phyloP scores from a whole-genome alignment of 345 rosid species.

The Linum trigynum region DNA sequence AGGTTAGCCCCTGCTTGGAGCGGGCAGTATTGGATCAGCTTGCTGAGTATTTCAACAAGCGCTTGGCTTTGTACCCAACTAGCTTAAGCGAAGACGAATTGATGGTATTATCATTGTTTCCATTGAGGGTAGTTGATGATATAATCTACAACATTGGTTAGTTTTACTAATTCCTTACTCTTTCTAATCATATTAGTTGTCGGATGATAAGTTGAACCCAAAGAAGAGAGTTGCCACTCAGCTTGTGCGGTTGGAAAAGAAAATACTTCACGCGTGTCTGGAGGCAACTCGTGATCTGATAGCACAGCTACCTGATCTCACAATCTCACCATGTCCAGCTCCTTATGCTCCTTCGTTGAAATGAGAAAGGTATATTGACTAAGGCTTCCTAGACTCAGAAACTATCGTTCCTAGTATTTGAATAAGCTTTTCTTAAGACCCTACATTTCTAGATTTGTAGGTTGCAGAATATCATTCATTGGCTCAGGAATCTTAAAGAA shows the following conservation, averaged over 20 bases:
- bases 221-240: constrained; percentile 86
- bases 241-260: constrained; percentile 84
- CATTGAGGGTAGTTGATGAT: not conserved
- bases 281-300: constrained; percentile 50
- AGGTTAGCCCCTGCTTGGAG: constrained; percentile 96
- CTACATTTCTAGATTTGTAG: no score
- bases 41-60: constrained; percentile 56
- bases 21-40: constrained; percentile 85
- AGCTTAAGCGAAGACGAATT: constrained; percentile 68
- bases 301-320: constrained; percentile 60
- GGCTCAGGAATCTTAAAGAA: no score
- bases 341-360: constrained; percentile 68
- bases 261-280: constrained; percentile 71
- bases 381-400: not conserved
- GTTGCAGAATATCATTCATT: no score
- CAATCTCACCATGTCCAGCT: constrained; percentile 83
- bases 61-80: constrained; percentile 79
- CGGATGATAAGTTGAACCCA: constrained; percentile 58
- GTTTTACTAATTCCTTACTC: constrained; percentile 4
- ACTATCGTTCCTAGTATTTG: not conserved
- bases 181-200: constrained; percentile 37
- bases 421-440: not conserved
- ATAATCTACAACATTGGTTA: not conserved
- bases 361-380: constrained; percentile 25
- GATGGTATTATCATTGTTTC: constrained; percentile 34